Evolutionary conservation across 129 eudicot species (phyloP).

Genomic region (Flaveria ramosissima): DNA sequence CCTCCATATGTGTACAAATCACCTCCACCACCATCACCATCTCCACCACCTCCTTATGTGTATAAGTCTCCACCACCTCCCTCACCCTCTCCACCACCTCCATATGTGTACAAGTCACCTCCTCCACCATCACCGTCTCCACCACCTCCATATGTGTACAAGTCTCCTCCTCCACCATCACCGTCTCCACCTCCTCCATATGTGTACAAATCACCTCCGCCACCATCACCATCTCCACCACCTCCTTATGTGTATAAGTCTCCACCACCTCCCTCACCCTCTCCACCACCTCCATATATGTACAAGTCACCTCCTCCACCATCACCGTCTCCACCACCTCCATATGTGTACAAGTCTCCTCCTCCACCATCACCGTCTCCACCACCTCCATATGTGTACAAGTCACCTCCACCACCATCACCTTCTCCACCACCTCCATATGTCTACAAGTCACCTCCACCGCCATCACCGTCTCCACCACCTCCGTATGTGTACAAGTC

Average conservation of each 20-base stretch:
- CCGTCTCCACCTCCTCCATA: neutral
- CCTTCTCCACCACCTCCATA: neutral
- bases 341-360: conserved; percentile 1
- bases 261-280: neutral
- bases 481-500: conserved; percentile 25
- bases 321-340: neutral
- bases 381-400: neutral
- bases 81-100: conserved; percentile 1
- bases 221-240: neutral
- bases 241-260: conserved; percentile 12
- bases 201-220: neutral
- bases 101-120: neutral
- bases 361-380: conserved; percentile 12
- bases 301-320: conserved; percentile 6
- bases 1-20: neutral
- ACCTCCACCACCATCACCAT: neutral
- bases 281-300: conserved; percentile 11
- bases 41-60: neutral
- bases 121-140: neutral
- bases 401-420: conserved; percentile 10
- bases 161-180: neutral
- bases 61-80: conserved; percentile 5
- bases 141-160: conserved; percentile 6
- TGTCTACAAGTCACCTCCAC: neutral
- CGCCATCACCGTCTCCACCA: conserved; percentile 17